Evolutionary conservation across 768 basidiomycete species (phyloP).

Genomic region (Pisolithus orientalis): DNA sequence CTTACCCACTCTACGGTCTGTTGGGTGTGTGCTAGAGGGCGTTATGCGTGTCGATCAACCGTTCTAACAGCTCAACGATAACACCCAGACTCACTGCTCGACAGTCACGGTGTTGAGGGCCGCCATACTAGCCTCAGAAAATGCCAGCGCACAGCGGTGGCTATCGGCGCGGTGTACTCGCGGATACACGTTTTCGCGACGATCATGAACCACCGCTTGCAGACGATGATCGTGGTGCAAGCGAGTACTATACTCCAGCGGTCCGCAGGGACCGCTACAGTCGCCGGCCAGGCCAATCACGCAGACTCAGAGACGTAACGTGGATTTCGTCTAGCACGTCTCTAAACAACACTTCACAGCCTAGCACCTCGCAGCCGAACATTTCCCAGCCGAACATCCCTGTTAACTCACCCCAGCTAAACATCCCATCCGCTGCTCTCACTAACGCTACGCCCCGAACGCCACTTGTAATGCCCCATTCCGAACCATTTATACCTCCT

Average conservation of each 20-base stretch:
- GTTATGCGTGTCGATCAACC: not conserved
- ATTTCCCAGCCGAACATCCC: not conserved
- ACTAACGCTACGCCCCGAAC: slow-evolving; percentile 5
- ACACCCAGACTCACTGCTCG: not conserved
- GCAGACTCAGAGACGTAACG: slow-evolving; percentile 16
- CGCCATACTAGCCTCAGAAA: not conserved
- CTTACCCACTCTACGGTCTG: no score
- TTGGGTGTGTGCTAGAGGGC: no score
- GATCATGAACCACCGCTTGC: not conserved
- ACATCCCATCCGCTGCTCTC: slow-evolving; percentile 3
- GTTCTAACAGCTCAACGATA: not conserved
- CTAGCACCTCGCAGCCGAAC: not conserved
- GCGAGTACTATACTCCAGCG: slow-evolving; percentile 4
- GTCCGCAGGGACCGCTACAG: slow-evolving; percentile 18
- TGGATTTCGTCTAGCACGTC: slow-evolving; percentile 12
- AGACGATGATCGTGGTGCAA: not conserved
- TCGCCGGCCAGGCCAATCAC: slow-evolving; percentile 13
- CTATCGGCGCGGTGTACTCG: slow-evolving; percentile 18
- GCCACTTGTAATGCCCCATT: slow-evolving; percentile 2
- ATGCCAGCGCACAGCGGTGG: slow-evolving; percentile 22
- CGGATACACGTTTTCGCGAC: slow-evolving; percentile 5
- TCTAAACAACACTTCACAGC: not conserved
- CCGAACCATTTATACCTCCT: slow-evolving; percentile 3
- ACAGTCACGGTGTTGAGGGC: not conserved
- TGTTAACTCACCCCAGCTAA: not conserved